Base-by-base conservation (phyloP, 2,329 filamentous ascomycete genomes). In the Didymosphaeria variabile region DNA sequence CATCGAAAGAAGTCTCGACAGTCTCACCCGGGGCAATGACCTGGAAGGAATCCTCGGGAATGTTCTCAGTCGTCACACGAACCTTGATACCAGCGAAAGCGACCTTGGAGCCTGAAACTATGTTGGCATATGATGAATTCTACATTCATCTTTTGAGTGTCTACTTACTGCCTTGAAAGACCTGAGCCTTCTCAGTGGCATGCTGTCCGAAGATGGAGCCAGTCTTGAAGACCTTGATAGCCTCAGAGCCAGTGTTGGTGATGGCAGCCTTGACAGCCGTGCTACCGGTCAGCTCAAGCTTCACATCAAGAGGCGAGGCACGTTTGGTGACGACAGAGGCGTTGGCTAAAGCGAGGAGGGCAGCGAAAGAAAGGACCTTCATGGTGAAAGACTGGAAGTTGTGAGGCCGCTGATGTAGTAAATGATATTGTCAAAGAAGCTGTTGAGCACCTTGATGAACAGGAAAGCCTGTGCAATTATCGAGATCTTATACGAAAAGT, bases 71-170 rank as follows among this genome's bases (percentile, higher is more conserved):
- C 19, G 51, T 74, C 31, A 87, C 68, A 31, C 80, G 80, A 31
- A 85, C 79, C 19, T 81, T 79, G 55, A 86, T 77, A 50, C 85
- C 85, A 17, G 83, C 79, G 61, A 87, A 86, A 9, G 73, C 68
- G 32, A 85, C 71, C 58, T 78, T 69, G 40, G 76, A 66, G 50
- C 74, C 82, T 81, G 32, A 29, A 26, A 53, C 38, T 17, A 15
- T 19, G 15, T 46, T 13, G 45, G 47, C 34, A 46, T 10, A 21
- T 53, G 52, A 13, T 53, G 34, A 1, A 9, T 34, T n/a, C 8
- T 13, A 3, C n/a, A 12, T 17, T 26, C 26, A 29, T 32, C 10
- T 6, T 7, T 10, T 5, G 19, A 8, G 26, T 3, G 13, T 32
- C 26, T 40, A 32, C 81, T 70, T 75, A 84, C 84, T 74, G 53